Evolutionary conservation across 1,284 basidiomycete genomes (phyloP).

Genomic region (Porogramme epimiltina): DNA sequence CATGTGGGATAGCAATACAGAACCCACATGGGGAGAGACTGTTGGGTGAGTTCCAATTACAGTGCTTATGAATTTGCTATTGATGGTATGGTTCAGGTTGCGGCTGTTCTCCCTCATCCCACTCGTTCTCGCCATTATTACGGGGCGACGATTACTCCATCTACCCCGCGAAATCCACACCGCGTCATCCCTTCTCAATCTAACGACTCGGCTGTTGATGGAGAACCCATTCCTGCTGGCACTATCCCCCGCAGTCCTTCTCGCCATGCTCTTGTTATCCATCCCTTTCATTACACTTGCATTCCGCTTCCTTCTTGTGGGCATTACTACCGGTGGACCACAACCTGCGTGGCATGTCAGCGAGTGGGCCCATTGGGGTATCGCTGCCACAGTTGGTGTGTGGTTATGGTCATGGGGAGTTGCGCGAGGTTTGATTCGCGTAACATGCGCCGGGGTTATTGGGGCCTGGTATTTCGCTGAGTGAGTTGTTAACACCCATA

Average conservation of each 20-base stretch:
- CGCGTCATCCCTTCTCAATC: slow-evolving; percentile 77
- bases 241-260: slow-evolving; percentile 78
- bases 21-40: slow-evolving; percentile 79
- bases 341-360: slow-evolving; percentile 71
- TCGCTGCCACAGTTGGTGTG: slow-evolving; percentile 63
- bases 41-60: slow-evolving; percentile 61
- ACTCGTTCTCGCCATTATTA: slow-evolving; percentile 68
- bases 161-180: slow-evolving; percentile 69
- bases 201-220: slow-evolving; percentile 79
- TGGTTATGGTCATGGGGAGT: slow-evolving; percentile 96
- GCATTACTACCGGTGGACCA: slow-evolving; percentile 42
- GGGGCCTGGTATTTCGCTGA: slow-evolving; percentile 93
- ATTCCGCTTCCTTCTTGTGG: slow-evolving; percentile 80
- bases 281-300: slow-evolving; percentile 86
- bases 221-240: slow-evolving; percentile 82
- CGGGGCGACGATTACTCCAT: slow-evolving; percentile 70
- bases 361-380: slow-evolving; percentile 85
- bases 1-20: slow-evolving; percentile 73
- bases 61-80: slow-evolving; percentile 1
- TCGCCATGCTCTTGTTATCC: slow-evolving; percentile 70
- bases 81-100: slow-evolving; percentile 41
- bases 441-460: slow-evolving; percentile 80
- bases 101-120: slow-evolving; percentile 81
- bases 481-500: slow-evolving; percentile 41
- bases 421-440: slow-evolving; percentile 78